Base-by-base conservation (phyloP, 2,329 filamentous ascomycete species). In the Uncinocarpus reesii region DNA sequence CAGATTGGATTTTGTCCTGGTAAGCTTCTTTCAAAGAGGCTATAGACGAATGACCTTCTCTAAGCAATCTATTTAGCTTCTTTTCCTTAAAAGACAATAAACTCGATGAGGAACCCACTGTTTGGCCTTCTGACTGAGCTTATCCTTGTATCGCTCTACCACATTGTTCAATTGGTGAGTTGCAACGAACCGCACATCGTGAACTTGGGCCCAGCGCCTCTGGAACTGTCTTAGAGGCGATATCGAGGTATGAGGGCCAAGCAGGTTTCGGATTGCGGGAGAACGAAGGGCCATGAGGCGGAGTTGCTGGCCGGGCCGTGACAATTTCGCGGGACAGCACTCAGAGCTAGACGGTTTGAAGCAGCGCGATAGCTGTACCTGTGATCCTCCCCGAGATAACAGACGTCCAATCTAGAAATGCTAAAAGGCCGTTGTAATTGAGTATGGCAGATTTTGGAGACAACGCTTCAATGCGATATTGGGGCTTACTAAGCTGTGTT, bases 171-270 rank as follows among this genome's bases (percentile, higher is more conserved):
- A 75, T 49, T 79, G 78, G 53, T 88, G 85, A 13, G 87, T 92
- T 52, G 84, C 84, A 38, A 95, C 77, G 73, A 90, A 94, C 55
- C 89, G 86, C 41, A 94, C 81, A 66, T 95, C 86, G 66, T 93
- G 86, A 24, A 95, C 88, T 60, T 86, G 86, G 1, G 90, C 90
- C 84, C 86, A 93, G 63, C 89, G 80, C 48, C 83, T 79, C 66
- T 95, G 90, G 4, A 51, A 43, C 23, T 41, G 37, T 13, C 41
- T 34, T 15, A 42, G 11, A 15, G 50, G 38, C 11, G 38, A 42
- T 36, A 42, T 43, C 10, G 47, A 47, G 8, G 26, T 23, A 40
- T 34, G 44, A 15, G 38, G 32, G 21, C 40, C 35, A 10, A 54
- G 26, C 5, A 55, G 31, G 32, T 48, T 47, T 28, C 50, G 47